phyloP scores from a whole-genome alignment of 352 stramenopile species.

The Phytophthora lateralis region DNA sequence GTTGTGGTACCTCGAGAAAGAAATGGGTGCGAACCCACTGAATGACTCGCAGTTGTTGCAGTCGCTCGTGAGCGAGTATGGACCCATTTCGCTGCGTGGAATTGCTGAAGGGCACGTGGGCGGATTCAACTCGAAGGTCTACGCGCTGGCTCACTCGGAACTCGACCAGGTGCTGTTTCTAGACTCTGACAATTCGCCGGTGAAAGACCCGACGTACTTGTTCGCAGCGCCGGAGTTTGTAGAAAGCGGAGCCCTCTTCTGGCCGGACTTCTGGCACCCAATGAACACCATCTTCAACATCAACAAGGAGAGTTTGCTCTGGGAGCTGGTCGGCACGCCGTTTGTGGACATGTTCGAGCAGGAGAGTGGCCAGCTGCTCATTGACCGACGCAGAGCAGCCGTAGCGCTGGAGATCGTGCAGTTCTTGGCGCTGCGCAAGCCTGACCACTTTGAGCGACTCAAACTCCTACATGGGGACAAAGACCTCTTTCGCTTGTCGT shows the following conservation, averaged over 20 bases:
- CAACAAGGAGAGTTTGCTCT: constrained; percentile 52
- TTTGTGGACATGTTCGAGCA: constrained; percentile 61
- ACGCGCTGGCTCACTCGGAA: constrained; percentile 43
- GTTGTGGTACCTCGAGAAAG: constrained; percentile 49
- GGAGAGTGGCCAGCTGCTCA: constrained; percentile 34
- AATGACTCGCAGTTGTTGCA: constrained; percentile 27
- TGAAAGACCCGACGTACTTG: constrained; percentile 54
- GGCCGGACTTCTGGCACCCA: constrained; percentile 67
- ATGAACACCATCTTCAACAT: constrained; percentile 66
- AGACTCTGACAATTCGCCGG: constrained; percentile 58
- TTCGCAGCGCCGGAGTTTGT: constrained; percentile 48
- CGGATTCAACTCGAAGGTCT: constrained; percentile 59
- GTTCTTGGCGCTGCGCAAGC: constrained; percentile 43
- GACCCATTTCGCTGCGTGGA: constrained; percentile 26
- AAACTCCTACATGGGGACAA: constrained; percentile 60
- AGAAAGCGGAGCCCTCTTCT: constrained; percentile 53
- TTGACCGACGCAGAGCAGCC: constrained; percentile 40
- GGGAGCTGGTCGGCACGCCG: constrained; percentile 48
- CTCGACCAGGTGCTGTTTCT: constrained; percentile 52
- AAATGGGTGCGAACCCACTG: constrained; percentile 31
- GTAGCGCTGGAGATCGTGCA: constrained; percentile 39
- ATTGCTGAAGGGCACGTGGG: constrained; percentile 34
- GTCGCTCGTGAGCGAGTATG: constrained; percentile 27
- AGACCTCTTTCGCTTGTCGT: constrained; percentile 58
- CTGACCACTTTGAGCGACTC: constrained; percentile 35